Evolutionary conservation across 495 filamentous ascomycete genomes (phyloP).

Genomic region (Echria macrotheca): DNA sequence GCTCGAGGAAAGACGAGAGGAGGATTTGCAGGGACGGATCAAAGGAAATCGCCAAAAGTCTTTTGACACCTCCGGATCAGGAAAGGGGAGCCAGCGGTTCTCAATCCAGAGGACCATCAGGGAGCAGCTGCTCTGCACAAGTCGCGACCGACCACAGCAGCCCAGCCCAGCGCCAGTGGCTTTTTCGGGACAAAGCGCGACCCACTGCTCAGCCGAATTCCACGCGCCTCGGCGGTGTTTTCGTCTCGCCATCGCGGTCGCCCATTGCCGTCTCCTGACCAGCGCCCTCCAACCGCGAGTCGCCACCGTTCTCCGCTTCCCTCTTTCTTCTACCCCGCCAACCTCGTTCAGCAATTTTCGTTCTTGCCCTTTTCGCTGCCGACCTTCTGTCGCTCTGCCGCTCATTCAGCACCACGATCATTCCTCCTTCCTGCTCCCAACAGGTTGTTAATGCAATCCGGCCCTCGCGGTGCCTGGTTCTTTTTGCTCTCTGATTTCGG

Average conservation of each 20-base stretch:
- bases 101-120: conserved; percentile 6
- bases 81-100: conserved; percentile 8
- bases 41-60: background rate
- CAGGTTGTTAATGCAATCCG: conserved; percentile 22
- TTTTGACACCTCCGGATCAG: conserved; percentile 8
- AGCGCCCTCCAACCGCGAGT: conserved; percentile 6
- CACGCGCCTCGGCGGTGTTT: conserved; percentile 4
- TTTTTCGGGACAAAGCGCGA: conserved; percentile 8
- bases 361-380: conserved; percentile 20
- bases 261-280: conserved; percentile 1
- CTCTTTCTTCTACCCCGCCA: conserved; percentile 8
- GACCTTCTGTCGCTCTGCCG: conserved; percentile 19
- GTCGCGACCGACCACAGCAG: too few relatives aligned
- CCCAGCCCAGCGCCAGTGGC: conserved; percentile 8
- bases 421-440: conserved; percentile 14
- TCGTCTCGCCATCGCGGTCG: background rate
- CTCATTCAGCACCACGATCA: conserved; percentile 30
- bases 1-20: background rate
- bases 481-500: conserved; percentile 11
- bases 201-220: background rate
- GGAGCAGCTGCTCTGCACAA: background rate
- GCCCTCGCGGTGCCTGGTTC: conserved; percentile 4
- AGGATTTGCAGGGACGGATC: background rate
- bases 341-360: conserved; percentile 4
- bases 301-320: conserved; percentile 11